Conservation (phyloP, 179 eudicot genomes). For the Silene vulgaris region DNA sequence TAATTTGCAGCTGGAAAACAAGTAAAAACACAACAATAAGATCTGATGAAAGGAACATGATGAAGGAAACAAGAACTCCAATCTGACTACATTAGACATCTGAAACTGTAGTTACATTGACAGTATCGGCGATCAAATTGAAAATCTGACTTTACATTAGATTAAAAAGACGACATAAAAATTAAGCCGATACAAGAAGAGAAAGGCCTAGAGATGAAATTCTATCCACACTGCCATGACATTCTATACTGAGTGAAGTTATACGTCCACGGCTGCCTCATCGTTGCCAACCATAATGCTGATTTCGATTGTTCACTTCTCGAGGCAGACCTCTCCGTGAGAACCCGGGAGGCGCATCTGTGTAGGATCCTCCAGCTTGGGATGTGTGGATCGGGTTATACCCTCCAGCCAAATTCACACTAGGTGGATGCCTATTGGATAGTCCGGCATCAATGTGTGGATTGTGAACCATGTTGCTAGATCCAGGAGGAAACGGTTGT, state of each 20-base stretch:
- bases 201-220: background rate
- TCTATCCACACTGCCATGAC: background rate
- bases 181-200: too few relatives aligned
- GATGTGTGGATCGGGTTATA: slow-evolving; percentile 46
- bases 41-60: background rate
- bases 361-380: slow-evolving; percentile 47
- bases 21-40: background rate
- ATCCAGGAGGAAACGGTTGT: slow-evolving; percentile 37
- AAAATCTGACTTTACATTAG: background rate
- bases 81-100: background rate
- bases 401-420: slow-evolving; percentile 48
- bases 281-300: slow-evolving; percentile 65
- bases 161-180: background rate
- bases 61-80: background rate
- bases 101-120: slow-evolving; percentile 3
- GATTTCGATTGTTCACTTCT: slow-evolving; percentile 44
- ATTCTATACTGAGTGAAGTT: slow-evolving; percentile 4
- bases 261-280: slow-evolving; percentile 13
- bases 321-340: slow-evolving; percentile 47
- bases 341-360: slow-evolving; percentile 51
- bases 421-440: slow-evolving; percentile 51
- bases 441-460: slow-evolving; percentile 46
- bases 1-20: too few relatives aligned
- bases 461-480: slow-evolving; percentile 49
- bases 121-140: background rate